Evolutionary conservation across 1,139 yeast species (phyloP), one percentile per base, ranked within the genome.

Genomic region (Suhomyces guaymorum): DNA sequence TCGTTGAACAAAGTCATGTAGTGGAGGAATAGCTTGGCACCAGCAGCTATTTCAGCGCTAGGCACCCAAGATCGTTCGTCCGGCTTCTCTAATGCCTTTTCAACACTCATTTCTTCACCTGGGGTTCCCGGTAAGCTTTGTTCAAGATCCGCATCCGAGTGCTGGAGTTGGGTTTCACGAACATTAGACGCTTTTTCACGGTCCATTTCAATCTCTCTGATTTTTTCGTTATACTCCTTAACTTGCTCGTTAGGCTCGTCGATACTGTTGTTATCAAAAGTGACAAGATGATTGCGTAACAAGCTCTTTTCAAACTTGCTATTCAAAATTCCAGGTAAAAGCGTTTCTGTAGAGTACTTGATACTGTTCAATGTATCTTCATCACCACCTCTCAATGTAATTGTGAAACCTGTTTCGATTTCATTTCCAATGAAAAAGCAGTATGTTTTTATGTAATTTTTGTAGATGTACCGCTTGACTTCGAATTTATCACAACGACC

Each of bases 281-380:
- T 38, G 3, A 47, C 33, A 27, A 37, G 22, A 44, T 81, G 85
- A 52, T 89, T 96, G 33, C 86, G 75, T 57, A 90, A 78, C 32
- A 88, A 73, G 3, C 92, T 79, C 15, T 84, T 82, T 54, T 94
- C 99, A 39, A 89, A 73, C 49, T 82, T 82, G 27, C 88, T 70
- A 48, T 89, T 88, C 52, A 85, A 78, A 22, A 82, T 77, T 1
- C 84, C 85, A 33, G 85, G 83, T 4, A 86, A 75, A 76, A 90
- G 72, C 31, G 92, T 82, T 47, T 87, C 95, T 2, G 86, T 73
- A 2, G 90, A 83, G 38, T 82, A 80, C 54, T 94, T 94, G 15
- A 90, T 73, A 37, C 78, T 77, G 33, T 78, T 73, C 42, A 90
- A 60, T 1, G 70, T 54, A 2, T 77, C 81, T 28, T 70, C 76